Evolutionary conservation across 305 asterid genomes (phyloP).

Genomic region (Solanum chacoense): DNA sequence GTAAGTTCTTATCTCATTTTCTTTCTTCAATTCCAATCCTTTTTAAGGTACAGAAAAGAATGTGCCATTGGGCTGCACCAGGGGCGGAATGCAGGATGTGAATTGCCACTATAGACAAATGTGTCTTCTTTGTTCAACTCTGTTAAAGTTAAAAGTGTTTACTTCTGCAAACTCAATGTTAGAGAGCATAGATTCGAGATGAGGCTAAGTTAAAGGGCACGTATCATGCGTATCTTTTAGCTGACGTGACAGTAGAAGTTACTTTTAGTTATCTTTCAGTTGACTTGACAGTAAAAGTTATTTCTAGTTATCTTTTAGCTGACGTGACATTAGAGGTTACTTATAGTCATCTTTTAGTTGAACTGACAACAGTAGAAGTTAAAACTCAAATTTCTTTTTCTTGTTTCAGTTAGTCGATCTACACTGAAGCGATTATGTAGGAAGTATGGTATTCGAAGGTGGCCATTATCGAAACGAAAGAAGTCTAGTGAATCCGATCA

Average conservation of each 20-base stretch:
- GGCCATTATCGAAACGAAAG: constrained; percentile 42
- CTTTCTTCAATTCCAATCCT: not conserved
- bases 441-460: constrained; percentile 76
- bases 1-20: constrained; percentile 22
- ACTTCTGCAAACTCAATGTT: not conserved
- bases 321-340: not conserved
- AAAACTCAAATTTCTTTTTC: not conserved
- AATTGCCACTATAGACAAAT: not conserved
- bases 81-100: not conserved
- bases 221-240: not conserved
- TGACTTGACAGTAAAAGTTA: not conserved
- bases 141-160: not conserved
- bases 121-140: not conserved
- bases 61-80: not conserved
- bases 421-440: constrained; percentile 90
- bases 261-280: not conserved
- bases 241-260: not conserved
- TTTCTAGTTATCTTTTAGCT: not conserved
- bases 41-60: not conserved
- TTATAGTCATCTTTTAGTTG: not conserved
- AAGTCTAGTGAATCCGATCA: not conserved
- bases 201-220: not conserved
- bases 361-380: not conserved
- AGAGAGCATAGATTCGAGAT: not conserved
- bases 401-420: constrained; percentile 72